Evolutionary conservation across 306 rosid genomes (phyloP).

Genomic region (Pachyrhizus erosus): DNA sequence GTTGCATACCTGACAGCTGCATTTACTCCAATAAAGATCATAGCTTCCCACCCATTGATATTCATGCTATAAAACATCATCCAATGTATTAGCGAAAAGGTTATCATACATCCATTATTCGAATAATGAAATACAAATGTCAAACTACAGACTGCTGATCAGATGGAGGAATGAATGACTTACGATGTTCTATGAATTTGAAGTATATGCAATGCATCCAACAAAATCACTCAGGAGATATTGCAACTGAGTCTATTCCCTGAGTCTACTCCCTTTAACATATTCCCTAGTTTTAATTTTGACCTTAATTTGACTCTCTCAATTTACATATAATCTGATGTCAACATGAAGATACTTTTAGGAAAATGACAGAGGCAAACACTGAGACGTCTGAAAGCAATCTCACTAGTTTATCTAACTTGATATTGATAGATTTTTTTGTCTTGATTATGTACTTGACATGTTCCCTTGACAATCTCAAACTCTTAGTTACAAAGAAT

Average conservation of each 20-base stretch:
- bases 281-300: background rate
- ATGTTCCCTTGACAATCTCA: background rate
- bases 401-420: background rate
- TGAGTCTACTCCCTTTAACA: background rate
- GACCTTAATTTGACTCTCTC: background rate
- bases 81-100: slow-evolving; percentile 32
- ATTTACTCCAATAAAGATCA: slow-evolving; percentile 89
- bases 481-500: background rate
- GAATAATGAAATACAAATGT: slow-evolving; percentile 11
- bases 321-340: background rate
- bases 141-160: background rate
- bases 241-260: background rate
- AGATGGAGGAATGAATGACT: slow-evolving; percentile 18
- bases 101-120: slow-evolving; percentile 19
- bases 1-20: slow-evolving; percentile 80
- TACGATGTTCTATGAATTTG: background rate
- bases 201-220: background rate
- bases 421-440: background rate
- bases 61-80: slow-evolving; percentile 68
- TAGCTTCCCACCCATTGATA: slow-evolving; percentile 74
- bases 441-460: background rate
- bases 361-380: background rate
- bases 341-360: background rate
- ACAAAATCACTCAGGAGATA: background rate
- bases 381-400: background rate